Evolutionary conservation across 225 moss, liverwort and hornwort species (phyloP).

Genomic region (Straminergon stramineum): DNA sequence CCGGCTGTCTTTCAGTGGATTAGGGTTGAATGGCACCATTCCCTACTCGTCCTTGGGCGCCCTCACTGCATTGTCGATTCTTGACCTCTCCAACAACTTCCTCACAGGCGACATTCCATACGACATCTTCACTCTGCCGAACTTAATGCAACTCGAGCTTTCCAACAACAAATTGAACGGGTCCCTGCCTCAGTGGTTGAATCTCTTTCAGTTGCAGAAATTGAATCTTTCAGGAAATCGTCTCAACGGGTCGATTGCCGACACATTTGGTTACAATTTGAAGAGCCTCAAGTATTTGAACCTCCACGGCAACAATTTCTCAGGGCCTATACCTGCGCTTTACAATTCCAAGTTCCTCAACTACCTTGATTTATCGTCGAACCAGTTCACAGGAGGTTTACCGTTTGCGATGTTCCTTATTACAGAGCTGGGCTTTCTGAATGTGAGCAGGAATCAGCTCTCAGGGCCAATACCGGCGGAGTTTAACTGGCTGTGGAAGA

Average conservation of each 20-base stretch:
- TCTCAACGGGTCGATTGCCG: constrained; percentile 12
- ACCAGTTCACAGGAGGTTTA: constrained; percentile 19
- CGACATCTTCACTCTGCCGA: constrained; percentile 25
- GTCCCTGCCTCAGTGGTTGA: constrained; percentile 6
- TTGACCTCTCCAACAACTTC: constrained; percentile 30
- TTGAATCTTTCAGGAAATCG: constrained; percentile 20
- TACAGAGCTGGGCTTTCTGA: constrained; percentile 9
- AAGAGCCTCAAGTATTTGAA: constrained; percentile 20
- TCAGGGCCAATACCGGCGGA: constrained; percentile 14
- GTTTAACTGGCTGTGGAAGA: constrained; percentile 15
- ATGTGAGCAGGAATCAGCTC: constrained; percentile 30
- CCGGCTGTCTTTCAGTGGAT: background rate
- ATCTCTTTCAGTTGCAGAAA: constrained; percentile 11
- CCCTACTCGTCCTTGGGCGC: constrained; percentile 24
- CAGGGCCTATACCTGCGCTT: constrained; percentile 15
- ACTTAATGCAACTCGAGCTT: constrained; percentile 19
- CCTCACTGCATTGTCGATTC: constrained; percentile 15
- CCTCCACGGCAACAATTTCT: constrained; percentile 29
- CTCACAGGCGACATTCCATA: constrained; percentile 36
- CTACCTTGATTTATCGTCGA: constrained; percentile 26
- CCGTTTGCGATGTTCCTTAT: background rate
- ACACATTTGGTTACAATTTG: constrained; percentile 7
- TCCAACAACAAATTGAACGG: constrained; percentile 21
- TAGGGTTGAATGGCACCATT: constrained; percentile 30
- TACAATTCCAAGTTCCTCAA: background rate